Conservation (phyloP, 164 flowering plant genomes). For the Litsea cubeba region DNA sequence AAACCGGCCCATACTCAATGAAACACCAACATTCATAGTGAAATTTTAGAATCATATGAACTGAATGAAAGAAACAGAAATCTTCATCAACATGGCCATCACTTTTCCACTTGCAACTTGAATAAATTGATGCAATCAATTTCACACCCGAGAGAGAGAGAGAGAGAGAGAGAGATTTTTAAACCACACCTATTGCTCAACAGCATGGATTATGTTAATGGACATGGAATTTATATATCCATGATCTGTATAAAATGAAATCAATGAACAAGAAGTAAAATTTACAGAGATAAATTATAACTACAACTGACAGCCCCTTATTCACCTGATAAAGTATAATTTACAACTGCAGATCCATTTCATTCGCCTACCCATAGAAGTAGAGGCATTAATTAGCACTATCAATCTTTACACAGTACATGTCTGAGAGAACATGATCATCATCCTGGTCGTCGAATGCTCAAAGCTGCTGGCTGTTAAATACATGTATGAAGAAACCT, state of each 20-base stretch:
- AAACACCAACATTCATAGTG: too few species aligned
- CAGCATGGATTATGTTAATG: neutral
- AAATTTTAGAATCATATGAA: too few species aligned
- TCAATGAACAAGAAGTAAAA: neutral
- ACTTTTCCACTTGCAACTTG: too few species aligned
- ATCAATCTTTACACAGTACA: slow-evolving; percentile 13
- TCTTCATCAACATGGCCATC: too few species aligned
- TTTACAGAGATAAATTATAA: neutral
- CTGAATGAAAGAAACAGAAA: too few species aligned
- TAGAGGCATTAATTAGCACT: slow-evolving; percentile 14
- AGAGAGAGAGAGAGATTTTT: too few species aligned
- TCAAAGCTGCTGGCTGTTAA: neutral
- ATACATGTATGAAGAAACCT: slow-evolving; percentile 11
- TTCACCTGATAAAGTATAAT: too few species aligned
- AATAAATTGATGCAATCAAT: too few species aligned
- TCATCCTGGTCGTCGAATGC: too few species aligned
- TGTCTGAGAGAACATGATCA: neutral
- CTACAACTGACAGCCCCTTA: neutral
- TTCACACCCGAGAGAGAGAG: too few species aligned
- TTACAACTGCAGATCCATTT: neutral
- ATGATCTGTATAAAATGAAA: neutral
- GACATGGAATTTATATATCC: slow-evolving; percentile 3
- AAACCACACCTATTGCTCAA: too few species aligned
- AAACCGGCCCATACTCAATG: too few species aligned
- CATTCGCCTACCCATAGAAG: slow-evolving; percentile 9